A percentile compares a stretch with the other conserved stretches of the same genome.
phyloP scores from a whole-genome alignment of 139 green algal genomes.

The Volvox reticuliferus region DNA sequence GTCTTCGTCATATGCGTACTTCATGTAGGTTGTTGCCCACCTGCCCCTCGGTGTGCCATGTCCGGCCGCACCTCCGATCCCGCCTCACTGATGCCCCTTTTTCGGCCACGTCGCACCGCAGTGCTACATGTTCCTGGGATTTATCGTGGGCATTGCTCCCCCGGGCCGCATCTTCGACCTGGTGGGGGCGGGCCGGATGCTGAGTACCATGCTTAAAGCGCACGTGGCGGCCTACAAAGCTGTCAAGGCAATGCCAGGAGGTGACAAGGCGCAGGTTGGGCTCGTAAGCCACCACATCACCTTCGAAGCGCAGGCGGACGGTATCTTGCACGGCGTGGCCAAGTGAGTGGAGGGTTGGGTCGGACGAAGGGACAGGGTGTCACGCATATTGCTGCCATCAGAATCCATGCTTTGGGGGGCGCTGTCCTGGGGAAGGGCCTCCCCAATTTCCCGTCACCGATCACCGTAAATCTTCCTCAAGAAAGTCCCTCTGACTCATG shows the following conservation, averaged over 20 bases:
- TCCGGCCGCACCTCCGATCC: no score
- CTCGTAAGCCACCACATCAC: conserved; percentile 78
- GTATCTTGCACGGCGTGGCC: conserved; percentile 43
- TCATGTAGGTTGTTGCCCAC: no score
- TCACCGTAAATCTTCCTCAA: no score
- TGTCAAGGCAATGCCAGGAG: conserved; percentile 74
- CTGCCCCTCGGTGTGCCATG: no score
- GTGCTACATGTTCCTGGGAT: conserved; percentile 75
- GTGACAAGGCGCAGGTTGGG: conserved; percentile 48
- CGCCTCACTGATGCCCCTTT: no score
- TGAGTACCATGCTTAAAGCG: conserved; percentile 58
- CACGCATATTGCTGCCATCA: no score
- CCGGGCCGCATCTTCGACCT: conserved; percentile 70
- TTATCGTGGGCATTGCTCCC: conserved; percentile 78
- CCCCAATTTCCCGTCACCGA: no score
- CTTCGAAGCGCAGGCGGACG: conserved; percentile 57
- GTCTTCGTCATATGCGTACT: no score
- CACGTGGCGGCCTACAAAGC: conserved; percentile 69
- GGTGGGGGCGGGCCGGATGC: conserved; percentile 36
- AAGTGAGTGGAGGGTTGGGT: conserved; percentile 25
- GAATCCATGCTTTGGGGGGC: no score
- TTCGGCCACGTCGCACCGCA: not conserved
- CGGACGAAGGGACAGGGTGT: no score
- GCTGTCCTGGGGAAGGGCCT: no score
- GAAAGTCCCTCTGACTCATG: no score